Evolutionary conservation across 768 basidiomycete genomes (phyloP).

Genomic region (Leccinum olivaceopallidum): DNA sequence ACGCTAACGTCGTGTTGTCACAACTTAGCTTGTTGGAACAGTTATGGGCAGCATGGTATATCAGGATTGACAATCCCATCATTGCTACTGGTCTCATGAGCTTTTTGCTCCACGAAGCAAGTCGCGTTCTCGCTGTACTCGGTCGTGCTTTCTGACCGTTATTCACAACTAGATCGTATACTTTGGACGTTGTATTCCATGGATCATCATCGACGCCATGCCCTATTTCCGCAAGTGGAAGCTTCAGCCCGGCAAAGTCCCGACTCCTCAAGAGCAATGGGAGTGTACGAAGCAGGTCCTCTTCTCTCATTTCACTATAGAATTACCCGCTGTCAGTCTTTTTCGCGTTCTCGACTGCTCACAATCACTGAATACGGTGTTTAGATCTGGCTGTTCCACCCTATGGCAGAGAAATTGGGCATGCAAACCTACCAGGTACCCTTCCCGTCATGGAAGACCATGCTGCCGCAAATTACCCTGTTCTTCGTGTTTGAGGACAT

Average conservation of each 20-base stretch:
- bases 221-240: conserved; percentile 96
- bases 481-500: conserved; percentile 98
- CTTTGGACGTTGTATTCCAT: conserved; percentile 93
- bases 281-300: conserved; percentile 94
- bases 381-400: conserved; percentile 91
- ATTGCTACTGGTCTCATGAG: conserved; percentile 93
- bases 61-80: conserved; percentile 83
- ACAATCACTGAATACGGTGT: neutral
- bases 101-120: conserved; percentile 91
- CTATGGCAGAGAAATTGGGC: conserved; percentile 81
- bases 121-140: conserved; percentile 22
- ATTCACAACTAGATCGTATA: conserved; percentile 74
- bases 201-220: conserved; percentile 93
- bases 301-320: conserved; percentile 93
- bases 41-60: conserved; percentile 85
- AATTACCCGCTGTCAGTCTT: conserved; percentile 76
- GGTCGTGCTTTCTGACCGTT: neutral
- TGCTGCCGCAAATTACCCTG: conserved; percentile 74
- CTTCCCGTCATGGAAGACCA: conserved; percentile 70
- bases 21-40: conserved; percentile 72
- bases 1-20: conserved; percentile 57
- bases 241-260: conserved; percentile 83
- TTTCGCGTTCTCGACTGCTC: too few species aligned
- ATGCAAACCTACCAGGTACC: conserved; percentile 95
- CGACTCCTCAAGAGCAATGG: conserved; percentile 85